Conservation (phyloP, 2,329 filamentous ascomycete genomes). For the Aspergillus neotritici region DNA sequence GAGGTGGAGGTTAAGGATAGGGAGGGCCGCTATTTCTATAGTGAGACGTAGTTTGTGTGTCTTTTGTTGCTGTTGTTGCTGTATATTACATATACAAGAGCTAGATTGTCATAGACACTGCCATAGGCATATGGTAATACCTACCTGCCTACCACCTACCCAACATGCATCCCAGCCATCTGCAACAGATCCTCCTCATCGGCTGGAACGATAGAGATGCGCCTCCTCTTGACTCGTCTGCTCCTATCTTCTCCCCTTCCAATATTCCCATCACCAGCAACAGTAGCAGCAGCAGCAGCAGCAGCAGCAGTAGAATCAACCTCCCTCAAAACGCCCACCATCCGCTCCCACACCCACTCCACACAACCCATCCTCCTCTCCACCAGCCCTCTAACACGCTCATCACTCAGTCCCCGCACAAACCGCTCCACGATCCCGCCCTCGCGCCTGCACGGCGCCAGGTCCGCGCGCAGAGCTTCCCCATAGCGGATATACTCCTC, state of each 20-base stretch:
- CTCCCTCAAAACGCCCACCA: conserved; percentile 8
- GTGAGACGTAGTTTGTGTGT: conserved; percentile 53
- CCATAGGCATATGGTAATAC: too few species aligned
- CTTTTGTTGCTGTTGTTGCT: neutral
- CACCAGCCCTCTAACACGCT: conserved; percentile 11
- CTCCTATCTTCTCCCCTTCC: neutral
- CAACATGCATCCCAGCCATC: neutral
- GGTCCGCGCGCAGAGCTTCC: conserved; percentile 11
- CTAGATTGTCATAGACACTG: neutral
- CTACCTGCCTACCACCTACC: neutral
- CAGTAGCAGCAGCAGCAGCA: neutral
- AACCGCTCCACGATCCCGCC: conserved; percentile 25
- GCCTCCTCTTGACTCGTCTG: conserved; percentile 18
- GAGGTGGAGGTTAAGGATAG: conserved; percentile 79
- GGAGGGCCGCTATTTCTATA: conserved; percentile 69
- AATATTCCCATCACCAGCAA: neutral
- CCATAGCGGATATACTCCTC: conserved; percentile 24
- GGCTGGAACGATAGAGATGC: conserved; percentile 25
- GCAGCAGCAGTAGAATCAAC: neutral
- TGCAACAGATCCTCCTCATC: conserved; percentile 22
- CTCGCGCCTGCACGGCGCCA: conserved; percentile 16
- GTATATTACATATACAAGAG: too few species aligned
- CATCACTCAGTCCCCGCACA: conserved; percentile 26
- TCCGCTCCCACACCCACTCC: conserved; percentile 24
- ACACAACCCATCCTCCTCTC: conserved; percentile 18